These are phyloP conservation scores for Coprinellus micaceus DNA, from an alignment of 768 basidiomycete species.

Conservation along the genomic window DNA sequence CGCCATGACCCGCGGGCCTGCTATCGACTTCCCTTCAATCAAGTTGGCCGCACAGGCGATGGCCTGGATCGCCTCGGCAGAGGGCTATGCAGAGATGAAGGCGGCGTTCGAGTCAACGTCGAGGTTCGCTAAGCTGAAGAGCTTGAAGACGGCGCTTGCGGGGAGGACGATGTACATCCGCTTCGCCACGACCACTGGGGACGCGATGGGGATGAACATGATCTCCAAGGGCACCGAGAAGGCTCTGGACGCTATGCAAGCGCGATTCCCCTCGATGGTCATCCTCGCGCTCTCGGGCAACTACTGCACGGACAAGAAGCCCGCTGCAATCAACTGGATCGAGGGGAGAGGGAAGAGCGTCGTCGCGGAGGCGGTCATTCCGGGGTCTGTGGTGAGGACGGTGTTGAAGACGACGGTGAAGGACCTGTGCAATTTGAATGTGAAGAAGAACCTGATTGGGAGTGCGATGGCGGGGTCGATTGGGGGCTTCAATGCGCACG, in stretches of 20 bases:
- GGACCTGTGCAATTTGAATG: conserved; percentile 84
- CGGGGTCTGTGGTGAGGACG: conserved; percentile 80
- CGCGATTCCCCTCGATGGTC: conserved; percentile 85
- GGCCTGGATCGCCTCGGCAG: conserved; percentile 79
- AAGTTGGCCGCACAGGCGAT: conserved; percentile 77
- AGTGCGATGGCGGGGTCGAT: conserved; percentile 97
- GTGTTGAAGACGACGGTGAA: conserved; percentile 97
- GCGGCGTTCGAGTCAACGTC: conserved; percentile 95
- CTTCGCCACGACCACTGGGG: conserved; percentile 91
- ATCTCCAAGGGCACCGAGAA: conserved; percentile 97
- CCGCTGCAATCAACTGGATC: conserved; percentile 99
- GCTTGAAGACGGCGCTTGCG: conserved; percentile 84
- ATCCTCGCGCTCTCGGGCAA: conserved; percentile 92
- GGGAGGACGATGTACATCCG: conserved; percentile 91
- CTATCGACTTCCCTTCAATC: conserved; percentile 88
- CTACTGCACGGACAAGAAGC: conserved; percentile 99
- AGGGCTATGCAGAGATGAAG: conserved; percentile 72
- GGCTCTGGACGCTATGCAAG: conserved; percentile 76
- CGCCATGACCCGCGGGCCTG: conserved; percentile 97
- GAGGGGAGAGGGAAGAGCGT: conserved; percentile 98
- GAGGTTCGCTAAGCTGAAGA: conserved; percentile 84
- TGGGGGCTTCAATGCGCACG: conserved; percentile 98
- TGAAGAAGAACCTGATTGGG: conserved; percentile 96
- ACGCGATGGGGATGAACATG: conserved; percentile 99
- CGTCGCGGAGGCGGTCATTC: conserved; percentile 91